Percentiles rank a stretch among this genome's conserved stretches.
Conservation (phyloP, 805 yeast genomes). For the Kuraishia piskuri region DNA sequence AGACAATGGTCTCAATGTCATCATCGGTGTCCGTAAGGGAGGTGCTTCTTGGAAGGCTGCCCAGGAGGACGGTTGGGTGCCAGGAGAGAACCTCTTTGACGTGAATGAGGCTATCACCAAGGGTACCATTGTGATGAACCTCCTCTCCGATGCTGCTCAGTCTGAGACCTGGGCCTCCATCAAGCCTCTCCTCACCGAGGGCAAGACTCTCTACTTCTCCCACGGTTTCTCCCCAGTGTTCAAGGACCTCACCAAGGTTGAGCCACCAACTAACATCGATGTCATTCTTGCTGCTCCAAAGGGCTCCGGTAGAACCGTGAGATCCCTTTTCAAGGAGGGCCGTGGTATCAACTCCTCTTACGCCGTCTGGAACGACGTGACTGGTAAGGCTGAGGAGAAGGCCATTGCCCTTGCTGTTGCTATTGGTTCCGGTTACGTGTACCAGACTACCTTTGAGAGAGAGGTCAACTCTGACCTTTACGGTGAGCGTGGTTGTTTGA, state of each 20-base stretch:
- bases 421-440: conserved; percentile 98
- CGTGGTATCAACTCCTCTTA: conserved; percentile 99
- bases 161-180: conserved; percentile 92
- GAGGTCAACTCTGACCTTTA: conserved; percentile 98
- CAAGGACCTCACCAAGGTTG: conserved; percentile 95
- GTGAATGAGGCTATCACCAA: conserved; percentile 86
- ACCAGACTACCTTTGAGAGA: conserved; percentile 98
- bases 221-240: conserved; percentile 99
- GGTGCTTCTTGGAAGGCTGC: conserved; percentile 99
- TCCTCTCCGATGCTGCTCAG: conserved; percentile 98
- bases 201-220: conserved; percentile 96
- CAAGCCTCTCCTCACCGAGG: conserved; percentile 90
- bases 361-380: conserved; percentile 98
- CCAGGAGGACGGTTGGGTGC: conserved; percentile 99
- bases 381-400: conserved; percentile 99
- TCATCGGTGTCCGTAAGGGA: conserved; percentile 95
- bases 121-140: conserved; percentile 96
- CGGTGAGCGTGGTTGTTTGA: conserved; percentile 99
- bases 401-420: conserved; percentile 98
- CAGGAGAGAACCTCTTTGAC: conserved; percentile 95
- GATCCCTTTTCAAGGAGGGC: conserved; percentile 99
- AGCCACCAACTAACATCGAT: conserved; percentile 89
- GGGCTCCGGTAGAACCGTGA: conserved; percentile 99
- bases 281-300: conserved; percentile 99
- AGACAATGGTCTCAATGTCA: conserved; percentile 97